A percentile compares a stretch with the other conserved stretches of the same genome.
phyloP scores from a whole-genome alignment of 345 rosid genomes.

The Melastoma malabathricum region DNA sequence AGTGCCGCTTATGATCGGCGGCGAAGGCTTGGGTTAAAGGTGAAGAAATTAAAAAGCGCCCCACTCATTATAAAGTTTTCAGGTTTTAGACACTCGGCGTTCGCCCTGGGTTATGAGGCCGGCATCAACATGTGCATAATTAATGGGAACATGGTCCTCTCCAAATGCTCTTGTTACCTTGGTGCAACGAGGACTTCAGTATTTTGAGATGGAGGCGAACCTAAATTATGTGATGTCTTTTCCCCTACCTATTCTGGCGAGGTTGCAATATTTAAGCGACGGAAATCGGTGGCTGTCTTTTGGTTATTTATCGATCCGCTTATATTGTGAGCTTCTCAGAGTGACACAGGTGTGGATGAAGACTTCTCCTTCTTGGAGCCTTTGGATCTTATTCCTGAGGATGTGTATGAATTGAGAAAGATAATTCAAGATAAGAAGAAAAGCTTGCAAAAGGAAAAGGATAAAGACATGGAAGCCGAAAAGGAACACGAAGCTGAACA shows the following conservation, averaged over 20 bases:
- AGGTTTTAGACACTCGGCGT: slow-evolving; percentile 87
- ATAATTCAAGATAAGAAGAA: slow-evolving; percentile 70
- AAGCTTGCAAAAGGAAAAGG: slow-evolving; percentile 42
- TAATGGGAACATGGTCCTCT: slow-evolving; percentile 89
- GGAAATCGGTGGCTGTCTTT: no score
- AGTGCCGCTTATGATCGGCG: not conserved
- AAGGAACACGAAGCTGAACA: slow-evolving; percentile 49
- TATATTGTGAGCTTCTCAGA: slow-evolving; percentile 40
- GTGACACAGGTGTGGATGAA: slow-evolving; percentile 69
- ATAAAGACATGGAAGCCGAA: slow-evolving; percentile 48
- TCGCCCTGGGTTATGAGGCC: slow-evolving; percentile 88
- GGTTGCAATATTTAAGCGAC: not conserved
- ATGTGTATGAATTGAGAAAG: slow-evolving; percentile 60
- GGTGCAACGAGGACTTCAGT: slow-evolving; percentile 91
- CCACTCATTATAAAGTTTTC: slow-evolving; percentile 4
- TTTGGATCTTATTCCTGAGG: slow-evolving; percentile 84
- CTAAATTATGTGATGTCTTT: slow-evolving; percentile 54
- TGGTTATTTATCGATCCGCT: slow-evolving; percentile 13
- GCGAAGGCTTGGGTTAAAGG: not conserved
- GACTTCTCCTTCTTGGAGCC: slow-evolving; percentile 97
- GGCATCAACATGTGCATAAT: slow-evolving; percentile 71
- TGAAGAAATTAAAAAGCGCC: no score
- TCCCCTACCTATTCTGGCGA: slow-evolving; percentile 7
- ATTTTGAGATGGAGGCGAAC: slow-evolving; percentile 97
- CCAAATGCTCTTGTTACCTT: slow-evolving; percentile 85